Conservation (phyloP, 2,329 filamentous ascomycete genomes). For the Huntiella omanensis region DNA sequence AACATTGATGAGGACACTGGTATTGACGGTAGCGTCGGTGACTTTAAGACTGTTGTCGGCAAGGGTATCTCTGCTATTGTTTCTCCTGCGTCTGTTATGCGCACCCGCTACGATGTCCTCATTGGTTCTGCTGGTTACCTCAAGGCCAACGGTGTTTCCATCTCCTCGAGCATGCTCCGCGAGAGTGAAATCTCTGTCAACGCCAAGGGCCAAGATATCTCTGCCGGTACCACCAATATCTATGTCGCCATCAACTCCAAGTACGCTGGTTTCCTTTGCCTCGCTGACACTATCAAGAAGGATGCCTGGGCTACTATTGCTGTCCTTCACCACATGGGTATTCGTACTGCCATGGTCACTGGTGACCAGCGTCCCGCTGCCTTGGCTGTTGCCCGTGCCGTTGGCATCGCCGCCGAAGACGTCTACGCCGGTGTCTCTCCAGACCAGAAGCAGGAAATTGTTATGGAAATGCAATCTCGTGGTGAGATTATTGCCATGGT, state of each 20-base stretch:
- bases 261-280: constrained; percentile 66
- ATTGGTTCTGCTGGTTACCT: constrained; percentile 71
- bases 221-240: constrained; percentile 71
- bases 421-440: constrained; percentile 81
- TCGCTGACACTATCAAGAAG: constrained; percentile 82
- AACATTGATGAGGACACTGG: constrained; percentile 51
- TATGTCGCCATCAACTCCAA: constrained; percentile 71
- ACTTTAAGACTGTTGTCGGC: constrained; percentile 70
- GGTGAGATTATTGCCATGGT: constrained; percentile 88
- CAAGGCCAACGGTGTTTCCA: constrained; percentile 44
- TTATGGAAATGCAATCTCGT: constrained; percentile 53
- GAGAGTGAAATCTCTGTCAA: constrained; percentile 32
- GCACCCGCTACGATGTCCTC: constrained; percentile 56
- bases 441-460: constrained; percentile 74
- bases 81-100: constrained; percentile 35
- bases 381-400: constrained; percentile 58
- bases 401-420: constrained; percentile 58
- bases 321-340: constrained; percentile 66
- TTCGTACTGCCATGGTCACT: constrained; percentile 80
- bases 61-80: constrained; percentile 69
- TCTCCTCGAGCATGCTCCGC: constrained; percentile 44
- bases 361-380: constrained; percentile 80
- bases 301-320: constrained; percentile 64
- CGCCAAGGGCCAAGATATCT: constrained; percentile 19
- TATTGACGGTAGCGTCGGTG: constrained; percentile 66